Base-by-base conservation (phyloP, 768 basidiomycete species). In the Auriscalpium orientale region DNA sequence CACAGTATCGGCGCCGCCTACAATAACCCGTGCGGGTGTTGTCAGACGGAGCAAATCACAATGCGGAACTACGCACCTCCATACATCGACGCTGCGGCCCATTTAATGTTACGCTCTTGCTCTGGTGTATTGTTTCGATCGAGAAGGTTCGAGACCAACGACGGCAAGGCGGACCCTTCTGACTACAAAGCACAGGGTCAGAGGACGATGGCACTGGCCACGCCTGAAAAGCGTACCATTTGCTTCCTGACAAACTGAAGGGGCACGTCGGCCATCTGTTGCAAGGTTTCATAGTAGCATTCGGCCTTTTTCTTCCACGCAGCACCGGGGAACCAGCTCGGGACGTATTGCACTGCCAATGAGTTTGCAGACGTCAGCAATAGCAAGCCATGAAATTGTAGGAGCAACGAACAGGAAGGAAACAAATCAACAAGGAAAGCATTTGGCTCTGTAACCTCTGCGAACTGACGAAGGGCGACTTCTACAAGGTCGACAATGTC, bases 261-360 rank as follows among this genome's bases (percentile, higher is more conserved):
- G 0, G 68, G 69, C 1, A 54, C 44, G 22, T 58, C 36, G 38
- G 46, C 47, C 38, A 54, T 37, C 10, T 16, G 35, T 16, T 44
- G 37, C 2, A 34, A 20, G n/a, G 44, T 54, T 13, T 2, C 22
- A 21, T 22, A n/a, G 43, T 51, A 59, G 20, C 38, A 37, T 10
- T 44, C 38, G 18, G 57, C 62, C 20, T 34, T n/a, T 21, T 33
- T 36, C 50, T 61, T 51, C 61, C 66, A 73, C 8, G 47, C 59
- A 0, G 69, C 61, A 2, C 70, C 70, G 0, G 72, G 72, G 18
- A 74, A 56, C 70, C 72, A 71, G 10, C 38, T 46, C 4, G 72
- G 72, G 1, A 68, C 46, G 54, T 62, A 59, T 33, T 43, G 54
- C 13, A 71, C 68, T 70, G 46, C 18, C 22, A 28, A n/a, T 28